phyloP scores from a whole-genome alignment of 1,284 basidiomycete species.

The Ceratorhiza oryzae-sativae region DNA sequence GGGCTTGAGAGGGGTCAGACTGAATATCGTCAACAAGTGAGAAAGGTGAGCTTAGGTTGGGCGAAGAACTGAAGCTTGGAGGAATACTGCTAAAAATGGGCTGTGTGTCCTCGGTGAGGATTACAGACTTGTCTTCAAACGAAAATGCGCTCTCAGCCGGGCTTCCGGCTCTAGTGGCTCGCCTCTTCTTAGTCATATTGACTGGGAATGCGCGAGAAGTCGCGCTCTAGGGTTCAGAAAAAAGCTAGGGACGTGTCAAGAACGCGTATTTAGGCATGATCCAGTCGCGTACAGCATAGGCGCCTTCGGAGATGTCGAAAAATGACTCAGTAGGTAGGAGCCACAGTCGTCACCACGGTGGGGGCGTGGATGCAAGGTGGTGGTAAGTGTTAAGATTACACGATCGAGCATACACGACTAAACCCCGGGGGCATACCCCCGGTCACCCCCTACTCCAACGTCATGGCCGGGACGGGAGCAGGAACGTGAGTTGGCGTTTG shows the following conservation, averaged over 20 bases:
- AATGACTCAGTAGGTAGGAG: too few relatives aligned
- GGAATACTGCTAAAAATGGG: constrained; percentile 2
- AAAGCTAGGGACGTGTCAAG: too few relatives aligned
- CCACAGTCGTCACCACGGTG: not conserved
- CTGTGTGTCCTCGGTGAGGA: not conserved
- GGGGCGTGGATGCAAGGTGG: not conserved
- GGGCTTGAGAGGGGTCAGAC: not conserved
- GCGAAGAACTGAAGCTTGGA: not conserved
- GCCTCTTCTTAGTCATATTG: not conserved
- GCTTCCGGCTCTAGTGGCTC: not conserved
- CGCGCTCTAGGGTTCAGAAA: not conserved
- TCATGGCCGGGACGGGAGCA: not conserved
- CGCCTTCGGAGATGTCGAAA: too few relatives aligned
- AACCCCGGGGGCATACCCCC: constrained; percentile 24
- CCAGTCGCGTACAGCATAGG: too few relatives aligned
- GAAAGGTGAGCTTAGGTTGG: not conserved
- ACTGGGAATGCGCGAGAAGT: not conserved
- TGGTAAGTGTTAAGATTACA: not conserved
- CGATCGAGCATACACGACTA: not conserved
- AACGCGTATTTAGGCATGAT: too few relatives aligned
- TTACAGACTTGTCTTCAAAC: not conserved
- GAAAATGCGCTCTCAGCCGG: not conserved
- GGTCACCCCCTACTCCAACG: constrained; percentile 18
- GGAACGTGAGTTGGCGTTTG: not conserved
- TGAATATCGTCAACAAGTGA: not conserved